Base-by-base conservation (phyloP, 805 yeast genomes). In the Blastobotrys terrestris region DNA sequence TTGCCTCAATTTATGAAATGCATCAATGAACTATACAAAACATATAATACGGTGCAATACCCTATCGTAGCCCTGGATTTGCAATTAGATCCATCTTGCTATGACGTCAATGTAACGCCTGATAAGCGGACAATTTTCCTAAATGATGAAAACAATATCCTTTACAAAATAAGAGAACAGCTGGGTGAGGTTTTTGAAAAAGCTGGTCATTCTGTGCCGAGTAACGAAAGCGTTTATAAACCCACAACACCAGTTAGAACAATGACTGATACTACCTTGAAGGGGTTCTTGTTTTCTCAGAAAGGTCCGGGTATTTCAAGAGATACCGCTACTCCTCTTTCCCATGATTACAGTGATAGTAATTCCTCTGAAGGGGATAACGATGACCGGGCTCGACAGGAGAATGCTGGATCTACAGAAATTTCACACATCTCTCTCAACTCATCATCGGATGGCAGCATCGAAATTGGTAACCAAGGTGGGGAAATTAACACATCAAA, bases 21-120 rank as follows among this genome's bases (percentile, higher is more conserved):
- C 18, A 67, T 89, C 15, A 88, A 84, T 56, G 97, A 90, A 54
- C 77, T 80, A 1, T 94, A 87, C 69, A 81, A 79, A 56, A 73
- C 75, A 39, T 88, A 77, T 66, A 91, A 90, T 58, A 77, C 80
- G 60, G 72, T 82, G 2, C 97, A 90, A 62, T 76, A 65, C 50
- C 98, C 98, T 0, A 78, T 81, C 8, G 73, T 86, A 48, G 73
- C 89, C 1, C 60, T 88, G 2, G 75, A 94, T 65, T 58, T 94
- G 18, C 61, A 63, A 13, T 63, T 88, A 3, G 75, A 77, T 42
- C 73, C 85, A 0, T 18, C 48, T 7, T 47, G 49, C 16, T 66
- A 66, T n/a, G 99, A 94, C 68, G 75, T 94, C 16, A 94, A 94
- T 67, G 86, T 94, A 1, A 84, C 96, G 0, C 98, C 99, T 0